Conservation (phyloP, 2,329 filamentous ascomycete species). For the Exutisphaerella laricina region DNA sequence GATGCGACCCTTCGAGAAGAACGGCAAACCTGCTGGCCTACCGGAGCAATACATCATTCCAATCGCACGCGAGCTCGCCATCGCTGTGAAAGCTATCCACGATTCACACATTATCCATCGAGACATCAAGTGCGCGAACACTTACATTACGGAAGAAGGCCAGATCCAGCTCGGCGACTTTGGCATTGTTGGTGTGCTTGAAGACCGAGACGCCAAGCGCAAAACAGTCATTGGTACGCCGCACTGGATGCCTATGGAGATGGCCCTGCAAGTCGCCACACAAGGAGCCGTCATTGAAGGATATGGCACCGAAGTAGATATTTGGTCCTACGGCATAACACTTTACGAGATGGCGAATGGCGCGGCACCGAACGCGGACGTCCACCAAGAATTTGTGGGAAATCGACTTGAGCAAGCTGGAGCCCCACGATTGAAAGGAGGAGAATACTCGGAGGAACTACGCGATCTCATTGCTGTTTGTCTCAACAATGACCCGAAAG, state of each 20-base stretch:
- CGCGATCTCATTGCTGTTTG: constrained; percentile 68
- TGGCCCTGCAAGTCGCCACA: constrained; percentile 47
- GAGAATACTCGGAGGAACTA: constrained; percentile 63
- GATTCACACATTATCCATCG: constrained; percentile 61
- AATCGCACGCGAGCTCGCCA: constrained; percentile 58
- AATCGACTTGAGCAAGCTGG: constrained; percentile 33
- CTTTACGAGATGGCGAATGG: constrained; percentile 77
- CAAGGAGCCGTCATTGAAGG: constrained; percentile 39
- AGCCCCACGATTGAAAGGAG: constrained; percentile 64
- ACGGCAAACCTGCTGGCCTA: constrained; percentile 34
- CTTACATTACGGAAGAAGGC: constrained; percentile 71
- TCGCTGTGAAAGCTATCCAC: constrained; percentile 57
- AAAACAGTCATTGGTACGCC: constrained; percentile 77
- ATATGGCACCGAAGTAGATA: constrained; percentile 56
- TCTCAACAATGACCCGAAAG: constrained; percentile 61
- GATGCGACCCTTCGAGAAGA: constrained; percentile 40
- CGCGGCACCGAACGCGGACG: constrained; percentile 55
- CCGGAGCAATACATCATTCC: constrained; percentile 59
- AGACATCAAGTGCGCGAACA: constrained; percentile 67
- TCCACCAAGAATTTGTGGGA: constrained; percentile 34
- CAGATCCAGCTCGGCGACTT: constrained; percentile 79
- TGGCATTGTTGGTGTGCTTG: constrained; percentile 72
- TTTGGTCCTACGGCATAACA: constrained; percentile 80
- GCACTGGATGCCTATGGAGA: constrained; percentile 81
- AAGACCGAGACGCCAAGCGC: constrained; percentile 65